Evolutionary conservation across 305 asterid species (phyloP).

Genomic region (Stenogyne calaminthoides): DNA sequence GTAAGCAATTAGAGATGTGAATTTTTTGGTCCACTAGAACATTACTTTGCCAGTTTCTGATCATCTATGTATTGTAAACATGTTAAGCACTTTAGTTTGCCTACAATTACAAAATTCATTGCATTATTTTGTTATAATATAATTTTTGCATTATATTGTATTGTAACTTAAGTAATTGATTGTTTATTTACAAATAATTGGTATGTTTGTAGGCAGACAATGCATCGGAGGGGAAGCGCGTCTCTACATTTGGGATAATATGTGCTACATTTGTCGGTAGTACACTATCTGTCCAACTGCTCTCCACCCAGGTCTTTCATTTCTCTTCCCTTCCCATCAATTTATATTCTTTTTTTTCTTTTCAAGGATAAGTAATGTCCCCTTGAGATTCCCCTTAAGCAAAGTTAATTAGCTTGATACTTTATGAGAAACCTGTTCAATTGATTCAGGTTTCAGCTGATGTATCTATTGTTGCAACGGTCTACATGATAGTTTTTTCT

Average conservation of each 20-base stretch:
- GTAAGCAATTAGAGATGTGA: too few relatives aligned
- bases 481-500: slow-evolving; percentile 53
- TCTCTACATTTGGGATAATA: slow-evolving; percentile 53
- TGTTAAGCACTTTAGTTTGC: too few relatives aligned
- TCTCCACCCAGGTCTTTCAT: slow-evolving; percentile 56
- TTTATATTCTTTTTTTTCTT: slow-evolving; percentile 11
- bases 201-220: slow-evolving; percentile 51
- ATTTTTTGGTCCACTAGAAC: too few relatives aligned
- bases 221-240: slow-evolving; percentile 47
- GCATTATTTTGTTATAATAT: not conserved
- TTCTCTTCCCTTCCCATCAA: not conserved
- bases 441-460: slow-evolving; percentile 53
- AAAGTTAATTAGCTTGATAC: slow-evolving; percentile 15
- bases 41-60: too few relatives aligned
- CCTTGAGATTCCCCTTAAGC: not conserved
- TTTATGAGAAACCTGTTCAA: slow-evolving; percentile 1
- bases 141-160: not conserved
- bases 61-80: too few relatives aligned
- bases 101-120: too few relatives aligned
- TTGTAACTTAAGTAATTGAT: not conserved
- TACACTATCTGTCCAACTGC: slow-evolving; percentile 55
- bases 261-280: slow-evolving; percentile 52
- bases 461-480: slow-evolving; percentile 40
- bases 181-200: not conserved
- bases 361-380: not conserved